Evolutionary conservation across 2,329 filamentous ascomycete species (phyloP).

Genomic region (Alternaria atra): DNA sequence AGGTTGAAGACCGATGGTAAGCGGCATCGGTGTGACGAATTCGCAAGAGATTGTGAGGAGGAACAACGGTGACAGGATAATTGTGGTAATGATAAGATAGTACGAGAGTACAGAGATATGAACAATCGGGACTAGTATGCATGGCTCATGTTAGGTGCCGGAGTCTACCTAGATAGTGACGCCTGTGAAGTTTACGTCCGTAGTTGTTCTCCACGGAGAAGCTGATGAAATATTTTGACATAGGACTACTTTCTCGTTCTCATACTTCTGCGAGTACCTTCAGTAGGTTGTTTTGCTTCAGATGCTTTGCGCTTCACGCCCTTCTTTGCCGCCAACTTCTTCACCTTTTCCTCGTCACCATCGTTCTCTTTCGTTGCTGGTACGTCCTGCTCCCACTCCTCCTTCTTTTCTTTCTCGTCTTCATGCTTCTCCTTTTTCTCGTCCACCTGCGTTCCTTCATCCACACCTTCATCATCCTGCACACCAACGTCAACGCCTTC

Average conservation of each 20-base stretch:
- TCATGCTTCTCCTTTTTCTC: constrained; percentile 1
- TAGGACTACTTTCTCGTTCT: constrained; percentile 30
- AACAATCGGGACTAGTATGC: background rate
- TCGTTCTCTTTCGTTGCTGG: background rate
- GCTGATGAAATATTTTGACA: background rate
- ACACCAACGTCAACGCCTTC: constrained; percentile 12
- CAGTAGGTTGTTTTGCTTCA: constrained; percentile 17
- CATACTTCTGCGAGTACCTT: constrained; percentile 38
- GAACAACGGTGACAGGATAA: no score
- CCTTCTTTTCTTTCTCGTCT: background rate
- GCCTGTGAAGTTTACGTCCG: background rate
- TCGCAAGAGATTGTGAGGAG: background rate
- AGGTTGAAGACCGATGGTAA: constrained; percentile 3
- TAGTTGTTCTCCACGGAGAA: background rate
- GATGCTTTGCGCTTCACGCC: constrained; percentile 37
- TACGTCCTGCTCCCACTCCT: background rate
- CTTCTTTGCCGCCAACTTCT: constrained; percentile 18
- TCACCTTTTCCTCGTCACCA: background rate
- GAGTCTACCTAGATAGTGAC: background rate
- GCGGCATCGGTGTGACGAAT: background rate
- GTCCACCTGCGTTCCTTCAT: background rate
- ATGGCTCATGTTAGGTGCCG: background rate
- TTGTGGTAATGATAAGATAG: no score
- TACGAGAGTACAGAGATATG: background rate
- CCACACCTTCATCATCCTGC: background rate